Evolutionary conservation across 1,139 yeast species (phyloP).

Genomic region (Blastobotrys ciferrii): DNA sequence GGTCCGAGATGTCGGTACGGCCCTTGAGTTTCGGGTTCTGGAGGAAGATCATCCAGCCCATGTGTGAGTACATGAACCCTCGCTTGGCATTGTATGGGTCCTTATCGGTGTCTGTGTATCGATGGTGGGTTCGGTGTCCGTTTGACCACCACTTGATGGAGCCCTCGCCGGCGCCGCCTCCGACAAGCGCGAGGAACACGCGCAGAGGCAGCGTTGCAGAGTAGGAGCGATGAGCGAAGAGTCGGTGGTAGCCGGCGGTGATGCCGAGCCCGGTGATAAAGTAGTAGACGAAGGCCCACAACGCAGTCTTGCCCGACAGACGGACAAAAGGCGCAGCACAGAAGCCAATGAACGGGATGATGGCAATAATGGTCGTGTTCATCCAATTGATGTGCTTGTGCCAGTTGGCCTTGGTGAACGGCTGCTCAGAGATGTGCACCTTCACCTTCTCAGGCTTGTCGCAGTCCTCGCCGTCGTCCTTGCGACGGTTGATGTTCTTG

Average conservation of each 20-base stretch:
- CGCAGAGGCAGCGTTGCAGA: slow-evolving; percentile 70
- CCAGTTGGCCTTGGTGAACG: slow-evolving; percentile 86
- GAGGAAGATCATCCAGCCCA: slow-evolving; percentile 95
- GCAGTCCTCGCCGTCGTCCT: slow-evolving; percentile 20
- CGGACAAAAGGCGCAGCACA: slow-evolving; percentile 52
- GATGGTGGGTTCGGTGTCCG: slow-evolving; percentile 94
- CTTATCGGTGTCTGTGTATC: slow-evolving; percentile 94
- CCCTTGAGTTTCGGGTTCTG: slow-evolving; percentile 95
- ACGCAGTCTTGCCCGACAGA: slow-evolving; percentile 58
- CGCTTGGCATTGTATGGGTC: slow-evolving; percentile 97
- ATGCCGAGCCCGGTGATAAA: slow-evolving; percentile 79
- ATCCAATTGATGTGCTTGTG: slow-evolving; percentile 89
- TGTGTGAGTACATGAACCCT: slow-evolving; percentile 93
- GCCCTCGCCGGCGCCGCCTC: slow-evolving; percentile 96
- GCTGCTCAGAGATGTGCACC: slow-evolving; percentile 85
- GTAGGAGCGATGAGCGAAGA: slow-evolving; percentile 88
- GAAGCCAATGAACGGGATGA: slow-evolving; percentile 68
- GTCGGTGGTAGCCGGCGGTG: slow-evolving; percentile 92
- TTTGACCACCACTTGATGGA: slow-evolving; percentile 99
- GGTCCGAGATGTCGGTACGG: slow-evolving; percentile 92
- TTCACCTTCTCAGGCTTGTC: slow-evolving; percentile 28
- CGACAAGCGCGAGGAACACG: slow-evolving; percentile 74
- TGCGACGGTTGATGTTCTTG: slow-evolving; percentile 29
- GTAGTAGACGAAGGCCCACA: slow-evolving; percentile 63
- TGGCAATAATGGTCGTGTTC: slow-evolving; percentile 72